Base-by-base conservation (phyloP, 2,329 filamentous ascomycete genomes). In the Mycocentrospora acerina region DNA sequence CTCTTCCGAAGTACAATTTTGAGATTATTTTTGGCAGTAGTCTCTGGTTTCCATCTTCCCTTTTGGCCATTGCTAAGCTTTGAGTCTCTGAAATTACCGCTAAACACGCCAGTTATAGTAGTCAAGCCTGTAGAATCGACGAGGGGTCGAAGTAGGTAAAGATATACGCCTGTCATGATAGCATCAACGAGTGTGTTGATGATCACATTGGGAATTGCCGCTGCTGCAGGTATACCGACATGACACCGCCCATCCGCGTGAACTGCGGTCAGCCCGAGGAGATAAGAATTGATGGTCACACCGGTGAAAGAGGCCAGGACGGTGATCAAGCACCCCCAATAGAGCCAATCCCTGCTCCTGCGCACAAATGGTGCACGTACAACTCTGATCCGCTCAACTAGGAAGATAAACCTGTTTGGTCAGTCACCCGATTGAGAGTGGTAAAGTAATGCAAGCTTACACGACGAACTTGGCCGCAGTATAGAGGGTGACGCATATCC, bases 401-500 rank as follows among this genome's bases (percentile, higher is more conserved):
- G 49, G 43, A 66, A 68, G 13, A 66, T 37, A 31, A 67, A 66
- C n/a, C 57, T 54, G 40, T 11, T 6, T 9, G 4, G n/a, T 1
- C 34, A n/a, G 33, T 26, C 6, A 24, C 12, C 2, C 9, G 9
- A 2, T 1, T 13, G 13, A 16, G 24, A 3, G 2, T 19, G 12
- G 8, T 10, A n/a, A 24, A n/a, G 1, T 2, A 10, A 3, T n/a
- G 7, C 7, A 15, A 12, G 34, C 37, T 27, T 30, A 51, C 31
- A 60, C 49, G 15, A 50, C 30, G 13, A 55, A 35, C 24, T 68
- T 67, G 37, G 51, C 50, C 5, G 42, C 40, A 14, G 64, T 44
- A 40, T 66, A 67, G 35, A 67, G 62, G 18, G 55, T 52, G n/a
- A 68, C 38, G 34, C 64, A 68, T 24, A 62, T 44, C 41, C 61